Base-by-base conservation (phyloP, 1,284 basidiomycete genomes). In the Austroboletus novae-zelandiae region DNA sequence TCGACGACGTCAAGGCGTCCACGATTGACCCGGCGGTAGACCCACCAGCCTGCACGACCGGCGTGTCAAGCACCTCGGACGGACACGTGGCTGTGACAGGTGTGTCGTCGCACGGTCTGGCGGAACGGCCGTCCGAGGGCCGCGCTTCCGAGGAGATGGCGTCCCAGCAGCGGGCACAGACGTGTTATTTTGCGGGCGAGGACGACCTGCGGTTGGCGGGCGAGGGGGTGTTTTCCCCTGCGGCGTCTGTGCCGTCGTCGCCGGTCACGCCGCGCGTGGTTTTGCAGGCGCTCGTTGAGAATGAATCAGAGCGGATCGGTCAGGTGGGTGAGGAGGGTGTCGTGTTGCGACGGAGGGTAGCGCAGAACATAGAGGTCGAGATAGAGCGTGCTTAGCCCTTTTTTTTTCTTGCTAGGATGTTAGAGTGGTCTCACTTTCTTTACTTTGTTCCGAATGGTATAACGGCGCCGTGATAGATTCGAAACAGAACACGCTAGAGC, bases 191-290 rank as follows among this genome's bases (percentile, higher is more conserved):
- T 58, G 75, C 77, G 40, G 75, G 75, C 14, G 77, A 76, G 47
- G 80, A 76, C 44, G 71, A 81, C 18, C 1, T 11, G 45, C 75
- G 76, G 60, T 71, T 90, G 39, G 78, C 84, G 1, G 86, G 87
- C 13, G 85, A 83, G 27, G 84, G 79, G 29, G 75, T 84, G 36
- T 85, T 89, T 61, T 87, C 86, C 5, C 87, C 86, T 39, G 79
- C 80, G 37, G 74, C 74, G 15, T 86, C 86, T 30, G 72, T 74
- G 57, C 81, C 86, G 8, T 72, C 81, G 23, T 88, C 86, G 35
- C 86, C 86, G 1, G 41, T 57, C n/a, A 45, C 54, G 0, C 62
- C 61, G 8, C 52, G 56, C 4, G 47, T 54, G 37, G 48, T 48
- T n/a, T 23, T 58, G 36, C 29, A 44, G 11, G 20, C 44, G 37